These are phyloP conservation scores for Daucus carota DNA, from an alignment of 129 eudicot species.

Conservation along the genomic window DNA sequence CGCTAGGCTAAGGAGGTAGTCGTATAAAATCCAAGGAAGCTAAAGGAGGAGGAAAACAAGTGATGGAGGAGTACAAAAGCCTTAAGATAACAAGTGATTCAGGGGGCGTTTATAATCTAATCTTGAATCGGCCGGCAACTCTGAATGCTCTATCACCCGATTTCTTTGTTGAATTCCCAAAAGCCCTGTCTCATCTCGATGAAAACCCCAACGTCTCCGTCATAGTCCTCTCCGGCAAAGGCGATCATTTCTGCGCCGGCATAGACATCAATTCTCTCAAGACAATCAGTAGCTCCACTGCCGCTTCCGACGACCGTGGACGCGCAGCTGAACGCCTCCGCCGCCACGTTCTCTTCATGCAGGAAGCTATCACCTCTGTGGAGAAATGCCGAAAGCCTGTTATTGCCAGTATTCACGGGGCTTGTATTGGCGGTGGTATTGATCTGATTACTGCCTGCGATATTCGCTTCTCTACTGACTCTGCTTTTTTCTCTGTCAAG, in stretches of 20 bases:
- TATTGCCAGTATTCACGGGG: slow-evolving; percentile 65
- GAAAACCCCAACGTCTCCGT: slow-evolving; percentile 52
- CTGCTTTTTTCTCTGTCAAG: slow-evolving; percentile 66
- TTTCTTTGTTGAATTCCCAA: slow-evolving; percentile 67
- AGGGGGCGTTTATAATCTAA: slow-evolving; percentile 38
- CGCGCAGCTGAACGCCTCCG: slow-evolving; percentile 43
- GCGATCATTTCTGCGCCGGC: slow-evolving; percentile 75
- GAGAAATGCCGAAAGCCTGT: slow-evolving; percentile 90
- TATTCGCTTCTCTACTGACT: slow-evolving; percentile 47
- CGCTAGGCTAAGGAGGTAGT: background rate
- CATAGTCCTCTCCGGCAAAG: slow-evolving; percentile 54
- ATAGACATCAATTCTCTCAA: slow-evolving; percentile 53
- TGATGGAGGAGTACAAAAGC: slow-evolving; percentile 32
- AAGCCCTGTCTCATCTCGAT: slow-evolving; percentile 62
- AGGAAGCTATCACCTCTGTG: slow-evolving; percentile 55
- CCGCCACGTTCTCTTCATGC: slow-evolving; percentile 43
- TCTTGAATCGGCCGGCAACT: slow-evolving; percentile 41
- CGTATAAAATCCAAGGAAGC: background rate
- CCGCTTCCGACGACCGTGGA: slow-evolving; percentile 24
- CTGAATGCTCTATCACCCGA: slow-evolving; percentile 50
- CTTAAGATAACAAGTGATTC: slow-evolving; percentile 25
- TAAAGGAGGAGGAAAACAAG: too few relatives aligned
- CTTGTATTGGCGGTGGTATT: slow-evolving; percentile 75
- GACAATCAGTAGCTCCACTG: background rate
- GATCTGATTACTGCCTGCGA: slow-evolving; percentile 82